phyloP scores from a whole-genome alignment of 192 early-diverging fungal species.

The Glomus cerebriforme region DNA sequence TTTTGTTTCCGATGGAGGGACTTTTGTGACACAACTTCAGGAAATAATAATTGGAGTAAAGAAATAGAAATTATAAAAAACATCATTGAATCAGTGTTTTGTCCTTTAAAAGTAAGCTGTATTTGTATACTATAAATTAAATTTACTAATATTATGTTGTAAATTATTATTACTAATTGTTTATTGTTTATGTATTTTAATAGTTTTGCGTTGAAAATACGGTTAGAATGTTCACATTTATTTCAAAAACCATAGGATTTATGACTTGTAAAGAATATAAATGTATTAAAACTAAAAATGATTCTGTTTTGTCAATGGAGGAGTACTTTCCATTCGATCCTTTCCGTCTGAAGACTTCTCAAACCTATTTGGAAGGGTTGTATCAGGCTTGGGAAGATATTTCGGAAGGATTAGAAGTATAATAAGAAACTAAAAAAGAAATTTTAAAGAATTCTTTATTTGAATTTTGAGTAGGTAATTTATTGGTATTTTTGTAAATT shows the following conservation, averaged over 20 bases:
- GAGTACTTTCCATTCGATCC: constrained; percentile 96
- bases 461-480: too few species aligned
- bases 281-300: constrained; percentile 32
- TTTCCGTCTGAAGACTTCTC: constrained; percentile 70
- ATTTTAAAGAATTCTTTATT: too few species aligned
- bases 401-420: neutral
- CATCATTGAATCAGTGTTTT: constrained; percentile 74
- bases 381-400: constrained; percentile 79
- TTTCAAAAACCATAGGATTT: constrained; percentile 78
- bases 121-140: neutral
- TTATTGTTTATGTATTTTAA: neutral
- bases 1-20: constrained; percentile 96
- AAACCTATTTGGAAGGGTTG: constrained; percentile 64
- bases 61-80: constrained; percentile 71
- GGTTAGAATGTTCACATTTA: constrained; percentile 82
- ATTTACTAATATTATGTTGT: neutral
- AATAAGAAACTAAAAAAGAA: too few species aligned
- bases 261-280: constrained; percentile 41
- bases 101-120: constrained; percentile 65
- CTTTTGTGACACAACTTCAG: constrained; percentile 48
- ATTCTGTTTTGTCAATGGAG: constrained; percentile 55
- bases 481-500: too few species aligned
- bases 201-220: constrained; percentile 74
- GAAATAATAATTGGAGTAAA: constrained; percentile 54
- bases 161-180: neutral